Evolutionary conservation across 495 filamentous ascomycete species (phyloP), one percentile per base, ranked within the genome.

Genomic region (Penicillium crystallinum): DNA sequence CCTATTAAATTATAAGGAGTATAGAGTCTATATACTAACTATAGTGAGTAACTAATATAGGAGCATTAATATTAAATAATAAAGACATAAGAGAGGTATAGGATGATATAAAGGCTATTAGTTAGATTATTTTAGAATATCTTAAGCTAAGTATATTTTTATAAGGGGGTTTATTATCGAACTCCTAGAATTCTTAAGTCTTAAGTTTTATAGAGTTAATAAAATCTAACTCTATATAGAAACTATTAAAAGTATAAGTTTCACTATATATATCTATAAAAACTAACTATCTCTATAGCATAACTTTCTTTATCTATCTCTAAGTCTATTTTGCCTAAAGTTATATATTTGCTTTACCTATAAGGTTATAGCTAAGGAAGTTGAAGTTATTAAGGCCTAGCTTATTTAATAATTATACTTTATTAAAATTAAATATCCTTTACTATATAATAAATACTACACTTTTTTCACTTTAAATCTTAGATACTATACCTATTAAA

Each of bases 261-360:
- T 33, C 27, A 33, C 15, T 48, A 27, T 43, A 29, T 40, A 2
- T 11, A 4, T 33, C 9, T 31, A n/a, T 11, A 11, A 54, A 23
- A 14, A 22, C 30, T 35, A 27, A 37, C n/a, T n/a, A 21, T 1
- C 18, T 40, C 14, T 17, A 9, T 36, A 55, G 52, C 36, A 55
- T 37, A 45, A 55, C n/a, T 55, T 55, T 35, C 36, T 55, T 15
- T 23, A 55, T 8, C 37, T 55, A 3, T 55, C 52, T 36, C 52
- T 45, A 7, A 45, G 52, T n/a, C 17, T 38, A 3, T 7, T 21
- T 2, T 55, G 52, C 42, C 45, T 55, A 2, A 55, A 49, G 15
- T 45, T 45, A 18, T 55, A 49, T 40, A 49, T 55, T 49, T 45
- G 52, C 19, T 46, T 55, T 14, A 17, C 45, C 3, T n/a, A 45